Evolutionary conservation across 176 grass and related monocot species (phyloP).

Genomic region (Musa troglodytarum): DNA sequence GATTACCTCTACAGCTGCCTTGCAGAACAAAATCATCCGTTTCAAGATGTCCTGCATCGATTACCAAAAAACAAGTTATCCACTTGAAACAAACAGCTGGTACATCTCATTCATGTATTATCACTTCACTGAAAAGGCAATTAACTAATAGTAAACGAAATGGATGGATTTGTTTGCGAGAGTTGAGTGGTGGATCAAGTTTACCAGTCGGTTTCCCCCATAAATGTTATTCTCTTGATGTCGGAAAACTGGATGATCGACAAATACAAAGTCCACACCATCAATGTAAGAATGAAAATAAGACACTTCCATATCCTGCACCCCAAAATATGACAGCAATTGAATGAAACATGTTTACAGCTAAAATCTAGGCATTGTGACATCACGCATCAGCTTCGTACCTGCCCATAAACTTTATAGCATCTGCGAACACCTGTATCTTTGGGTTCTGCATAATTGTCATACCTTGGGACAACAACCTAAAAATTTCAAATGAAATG

Average conservation of each 20-base stretch:
- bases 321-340: neutral
- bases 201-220: conserved; percentile 62
- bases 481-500: conserved; percentile 22
- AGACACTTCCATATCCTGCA: conserved; percentile 81
- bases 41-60: conserved; percentile 68
- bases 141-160: conserved; percentile 9
- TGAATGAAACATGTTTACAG: neutral
- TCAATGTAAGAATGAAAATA: conserved; percentile 80
- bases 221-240: conserved; percentile 72
- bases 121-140: conserved; percentile 6
- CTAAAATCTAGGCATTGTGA: neutral
- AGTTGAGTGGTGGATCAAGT: neutral
- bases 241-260: conserved; percentile 54
- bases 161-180: neutral
- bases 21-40: conserved; percentile 90
- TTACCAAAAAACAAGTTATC: neutral
- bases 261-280: conserved; percentile 92
- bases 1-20: conserved; percentile 82
- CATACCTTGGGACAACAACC: conserved; percentile 82
- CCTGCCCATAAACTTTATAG: conserved; percentile 75
- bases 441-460: conserved; percentile 57
- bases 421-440: conserved; percentile 52
- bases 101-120: neutral
- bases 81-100: conserved; percentile 8
- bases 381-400: conserved; percentile 15